Base-by-base conservation (phyloP, 2,329 filamentous ascomycete genomes). In the Dothistroma pini region DNA sequence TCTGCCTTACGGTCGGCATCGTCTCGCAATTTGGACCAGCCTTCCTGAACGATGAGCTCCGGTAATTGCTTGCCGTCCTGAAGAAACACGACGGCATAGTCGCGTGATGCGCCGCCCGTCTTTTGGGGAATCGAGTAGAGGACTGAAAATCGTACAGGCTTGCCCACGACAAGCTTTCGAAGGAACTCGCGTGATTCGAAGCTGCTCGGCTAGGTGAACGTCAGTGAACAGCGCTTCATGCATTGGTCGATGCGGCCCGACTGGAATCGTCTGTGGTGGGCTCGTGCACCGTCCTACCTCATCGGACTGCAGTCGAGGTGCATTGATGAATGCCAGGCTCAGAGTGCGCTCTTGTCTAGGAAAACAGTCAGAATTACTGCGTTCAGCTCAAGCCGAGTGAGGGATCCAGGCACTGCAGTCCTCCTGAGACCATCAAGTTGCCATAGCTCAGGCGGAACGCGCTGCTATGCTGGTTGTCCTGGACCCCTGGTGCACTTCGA, bases 141-240 rank as follows among this genome's bases (percentile, higher is more conserved):
- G 49, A 96, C 83, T 62, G 86, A 86, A 81, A 93, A 96, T 69
- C 93, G 87, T 64, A 99, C 83, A 31, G 88, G 84, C 77, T 96
- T 96, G 73, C 93, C 93, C 59, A 97, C 89, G 47, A 89, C 83
- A 56, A 93, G 81, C 68, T 89, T 87, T 71, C 95, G 89, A 63
- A 99, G 84, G 75, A 90, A 95, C 78, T 99, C 95, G 73, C 95
- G 91, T 62, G 95, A 96, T 77, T 95, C 89, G 77, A 97, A 99
- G 61, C 91, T 92, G 73, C 89, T 96, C 41, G 89, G 87, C 84
- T 51, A 11, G 14, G 22, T 25, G 48, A 11, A 11, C 14, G 41
- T 44, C n/a, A 44, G 41, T 44, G 9, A 44, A 6, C 25, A 44
- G n/a, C 41, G 41, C 41, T 19, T 9, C 4, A 14, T 19, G 41